Conservation (phyloP, 2,329 filamentous ascomycete genomes). For the Pseudogymnoascus sp. region DNA sequence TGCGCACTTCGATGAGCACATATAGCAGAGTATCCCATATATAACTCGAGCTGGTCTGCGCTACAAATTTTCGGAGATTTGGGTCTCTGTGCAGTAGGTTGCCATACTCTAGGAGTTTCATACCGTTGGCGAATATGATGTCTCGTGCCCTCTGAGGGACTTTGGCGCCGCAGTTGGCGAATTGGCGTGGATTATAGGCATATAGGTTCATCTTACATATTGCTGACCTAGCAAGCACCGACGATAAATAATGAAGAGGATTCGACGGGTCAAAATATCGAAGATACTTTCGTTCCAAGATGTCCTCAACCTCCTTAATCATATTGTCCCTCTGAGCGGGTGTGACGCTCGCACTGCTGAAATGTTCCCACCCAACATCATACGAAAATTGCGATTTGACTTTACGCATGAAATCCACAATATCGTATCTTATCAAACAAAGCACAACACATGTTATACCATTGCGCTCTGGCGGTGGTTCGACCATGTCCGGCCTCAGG, state of each 20-base stretch:
- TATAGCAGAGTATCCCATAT: constrained; percentile 27
- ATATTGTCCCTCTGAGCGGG: constrained; percentile 16
- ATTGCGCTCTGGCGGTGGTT: constrained; percentile 36
- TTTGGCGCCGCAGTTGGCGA: constrained; percentile 12
- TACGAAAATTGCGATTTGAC: constrained; percentile 25
- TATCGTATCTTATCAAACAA: constrained; percentile 30
- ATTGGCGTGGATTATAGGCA: constrained; percentile 17
- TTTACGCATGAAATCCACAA: constrained; percentile 32
- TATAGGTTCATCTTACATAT: constrained; percentile 20
- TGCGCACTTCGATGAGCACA: constrained; percentile 25
- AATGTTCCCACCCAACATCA: constrained; percentile 15
- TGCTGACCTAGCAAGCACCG: constrained; percentile 11
- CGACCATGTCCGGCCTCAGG: constrained; percentile 36
- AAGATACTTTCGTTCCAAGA: constrained; percentile 30
- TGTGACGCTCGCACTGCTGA: constrained; percentile 11
- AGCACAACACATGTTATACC: constrained; percentile 34
- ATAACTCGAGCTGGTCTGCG: constrained; percentile 23
- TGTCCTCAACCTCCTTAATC: constrained; percentile 29
- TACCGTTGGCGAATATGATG: constrained; percentile 19
- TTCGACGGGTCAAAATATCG: constrained; percentile 29
- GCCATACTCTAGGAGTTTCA: constrained; percentile 21
- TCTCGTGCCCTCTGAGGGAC: constrained; percentile 18
- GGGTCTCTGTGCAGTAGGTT: constrained; percentile 16
- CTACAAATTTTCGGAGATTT: constrained; percentile 22
- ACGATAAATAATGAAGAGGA: constrained; percentile 17